A percentile compares a stretch with the other conserved stretches of the same genome.
Conservation (phyloP, 495 filamentous ascomycete species). For the Neurospora tetrasperma region DNA sequence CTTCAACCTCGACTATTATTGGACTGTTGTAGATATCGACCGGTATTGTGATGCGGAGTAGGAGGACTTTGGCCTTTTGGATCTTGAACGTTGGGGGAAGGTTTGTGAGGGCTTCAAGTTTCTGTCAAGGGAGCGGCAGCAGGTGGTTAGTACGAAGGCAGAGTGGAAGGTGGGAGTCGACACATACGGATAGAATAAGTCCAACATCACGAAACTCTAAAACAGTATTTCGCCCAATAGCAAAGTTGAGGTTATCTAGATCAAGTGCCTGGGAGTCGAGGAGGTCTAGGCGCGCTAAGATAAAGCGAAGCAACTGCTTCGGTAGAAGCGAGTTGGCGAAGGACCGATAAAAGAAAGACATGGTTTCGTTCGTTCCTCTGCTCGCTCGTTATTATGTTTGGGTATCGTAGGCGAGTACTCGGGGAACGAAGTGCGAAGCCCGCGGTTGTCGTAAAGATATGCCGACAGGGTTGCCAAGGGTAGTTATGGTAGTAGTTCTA, state of each 20-base stretch:
- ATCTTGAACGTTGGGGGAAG: conserved; percentile 61
- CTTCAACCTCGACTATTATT: conserved; percentile 67
- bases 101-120: conserved; percentile 60
- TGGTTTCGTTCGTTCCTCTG: conserved; percentile 12
- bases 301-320: conserved; percentile 74
- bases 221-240: conserved; percentile 62
- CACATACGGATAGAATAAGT: conserved; percentile 39
- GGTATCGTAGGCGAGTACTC: neutral
- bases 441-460: neutral
- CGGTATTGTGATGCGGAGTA: conserved; percentile 67
- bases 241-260: conserved; percentile 66
- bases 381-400: neutral
- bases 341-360: conserved; percentile 56
- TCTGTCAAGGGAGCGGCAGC: conserved; percentile 35
- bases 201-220: conserved; percentile 76
- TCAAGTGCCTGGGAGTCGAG: conserved; percentile 75
- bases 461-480: neutral
- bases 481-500: neutral
- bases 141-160: neutral
- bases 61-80: conserved; percentile 54
- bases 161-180: neutral
- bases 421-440: neutral
- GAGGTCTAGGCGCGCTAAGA: conserved; percentile 64
- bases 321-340: conserved; percentile 57
- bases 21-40: conserved; percentile 71